Conservation (phyloP, 495 filamentous ascomycete genomes). For the Talaromyces stipitatus region DNA sequence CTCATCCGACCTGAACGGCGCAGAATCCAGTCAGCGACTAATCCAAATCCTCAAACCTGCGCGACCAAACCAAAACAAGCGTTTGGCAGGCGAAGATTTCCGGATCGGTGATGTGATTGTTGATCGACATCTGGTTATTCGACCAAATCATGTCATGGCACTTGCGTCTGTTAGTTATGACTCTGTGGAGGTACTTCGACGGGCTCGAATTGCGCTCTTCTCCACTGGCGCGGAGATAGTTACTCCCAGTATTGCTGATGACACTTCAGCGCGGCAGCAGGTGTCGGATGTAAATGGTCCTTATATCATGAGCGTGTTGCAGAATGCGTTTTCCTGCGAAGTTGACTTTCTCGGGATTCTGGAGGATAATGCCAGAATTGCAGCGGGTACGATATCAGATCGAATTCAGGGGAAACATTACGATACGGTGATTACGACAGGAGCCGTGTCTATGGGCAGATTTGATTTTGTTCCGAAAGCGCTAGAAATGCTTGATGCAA, state of each 20-base stretch:
- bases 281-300: conserved; percentile 11
- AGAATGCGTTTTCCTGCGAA: not conserved
- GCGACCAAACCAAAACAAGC: conserved; percentile 5
- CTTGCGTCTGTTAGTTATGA: conserved; percentile 9
- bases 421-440: conserved; percentile 10
- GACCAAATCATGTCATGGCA: conserved; percentile 10
- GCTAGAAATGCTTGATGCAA: conserved; percentile 4
- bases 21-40: not conserved
- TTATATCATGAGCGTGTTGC: conserved; percentile 6
- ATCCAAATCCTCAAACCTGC: conserved; percentile 9
- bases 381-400: not conserved
- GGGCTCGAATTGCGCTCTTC: conserved; percentile 6
- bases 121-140: not conserved
- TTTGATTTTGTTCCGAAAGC: conserved; percentile 11
- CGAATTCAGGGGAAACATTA: not conserved
- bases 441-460: conserved; percentile 10
- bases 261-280: not conserved
- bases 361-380: not conserved
- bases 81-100: conserved; percentile 12
- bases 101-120: conserved; percentile 4
- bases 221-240: conserved; percentile 10
- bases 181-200: conserved; percentile 5
- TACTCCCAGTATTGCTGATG: not conserved
- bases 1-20: not conserved
- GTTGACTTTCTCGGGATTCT: conserved; percentile 11